Evolutionary conservation across 176 grass and related monocot genomes (phyloP).

Genomic region (Phoenix roebelenii): DNA sequence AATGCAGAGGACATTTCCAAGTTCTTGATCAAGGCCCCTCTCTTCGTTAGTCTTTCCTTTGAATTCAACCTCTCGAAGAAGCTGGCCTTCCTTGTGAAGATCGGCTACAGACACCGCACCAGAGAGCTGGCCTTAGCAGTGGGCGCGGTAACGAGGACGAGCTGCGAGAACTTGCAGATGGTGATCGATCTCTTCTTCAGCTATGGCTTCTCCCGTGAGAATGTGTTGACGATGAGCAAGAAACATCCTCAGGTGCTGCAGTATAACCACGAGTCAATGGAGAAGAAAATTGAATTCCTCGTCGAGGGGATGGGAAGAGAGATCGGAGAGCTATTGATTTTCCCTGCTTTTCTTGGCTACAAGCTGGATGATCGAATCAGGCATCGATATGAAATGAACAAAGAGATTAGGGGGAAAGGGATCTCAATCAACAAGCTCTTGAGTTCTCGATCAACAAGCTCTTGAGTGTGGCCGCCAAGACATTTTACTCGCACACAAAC

Average conservation of each 20-base stretch:
- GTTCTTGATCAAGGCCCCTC: slow-evolving; percentile 15
- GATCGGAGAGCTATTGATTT: slow-evolving; percentile 5
- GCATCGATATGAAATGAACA: slow-evolving; percentile 24
- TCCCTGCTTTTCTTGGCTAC: slow-evolving; percentile 26
- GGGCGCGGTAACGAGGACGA: slow-evolving; percentile 9
- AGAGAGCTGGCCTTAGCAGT: slow-evolving; percentile 9
- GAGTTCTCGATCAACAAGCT: slow-evolving; percentile 26
- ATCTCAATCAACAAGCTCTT: slow-evolving; percentile 28
- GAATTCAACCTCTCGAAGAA: slow-evolving; percentile 15
- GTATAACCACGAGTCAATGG: slow-evolving; percentile 15
- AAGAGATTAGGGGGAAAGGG: slow-evolving; percentile 1
- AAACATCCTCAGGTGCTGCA: slow-evolving; percentile 25
- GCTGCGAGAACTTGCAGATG: slow-evolving; percentile 25
- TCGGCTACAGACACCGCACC: slow-evolving; percentile 14
- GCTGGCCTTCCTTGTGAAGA: slow-evolving; percentile 13
- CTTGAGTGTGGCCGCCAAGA: slow-evolving; percentile 7
- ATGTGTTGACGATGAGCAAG: slow-evolving; percentile 18
- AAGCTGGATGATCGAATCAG: slow-evolving; percentile 22
- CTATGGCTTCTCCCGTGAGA: slow-evolving; percentile 9
- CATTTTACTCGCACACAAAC: slow-evolving; percentile 11
- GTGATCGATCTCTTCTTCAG: slow-evolving; percentile 17
- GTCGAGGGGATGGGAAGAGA: slow-evolving; percentile 11
- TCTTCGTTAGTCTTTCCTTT: slow-evolving; percentile 13
- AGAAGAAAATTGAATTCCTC: slow-evolving; percentile 23
- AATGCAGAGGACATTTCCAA: slow-evolving; percentile 19